Base-by-base conservation (phyloP, 2,329 filamentous ascomycete species). In the Fusarium equiseti region DNA sequence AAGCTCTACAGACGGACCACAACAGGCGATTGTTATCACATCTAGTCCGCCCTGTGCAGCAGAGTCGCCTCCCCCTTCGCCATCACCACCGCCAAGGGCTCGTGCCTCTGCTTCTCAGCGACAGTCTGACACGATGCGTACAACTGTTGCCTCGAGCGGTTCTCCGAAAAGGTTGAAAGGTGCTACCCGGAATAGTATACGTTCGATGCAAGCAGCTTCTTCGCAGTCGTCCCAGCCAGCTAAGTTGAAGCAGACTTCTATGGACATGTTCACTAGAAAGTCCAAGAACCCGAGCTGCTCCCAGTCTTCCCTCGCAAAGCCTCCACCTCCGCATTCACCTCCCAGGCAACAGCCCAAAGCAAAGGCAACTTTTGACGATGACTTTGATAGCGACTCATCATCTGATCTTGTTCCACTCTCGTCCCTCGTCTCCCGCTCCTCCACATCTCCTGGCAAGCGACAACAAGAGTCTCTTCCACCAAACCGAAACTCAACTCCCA, bases 1-100 rank as follows among this genome's bases (percentile, higher is more conserved):
- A 64, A 71, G 73, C 49, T 61, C 42, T 58, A 32, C 56, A 58
- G 53, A 63, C 61, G 59, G 59, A 70, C 74, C 74, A 79, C 63
- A 76, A 77, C 63, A 84, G 73, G 71, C 83, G 66, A 84, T 86
- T 77, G 51, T 81, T 68, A 81, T 85, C 76, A 77, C 80, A 71
- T 85, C 83, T 76, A 85, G 83, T 66, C 83, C 84, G 54, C 70
- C 76, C 76, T 60, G 53, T 45, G 52, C 66, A 24, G 58, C 64
- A 45, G 58, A 74, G 31, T 79, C 81, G 68, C 75, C 78, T 77
- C 58, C 77, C 66, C 50, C 64, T 63, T 67, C 73, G 66, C 64
- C 70, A 63, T 66, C 77, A 45, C 62, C 75, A 65, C 46, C 43
- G 29, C 63, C 71, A 63, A 50, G 65, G 51, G 16, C 59, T 49